Evolutionary conservation across 73 alveolate species (phyloP).

Genomic region (Paramecium biaurelia): DNA sequence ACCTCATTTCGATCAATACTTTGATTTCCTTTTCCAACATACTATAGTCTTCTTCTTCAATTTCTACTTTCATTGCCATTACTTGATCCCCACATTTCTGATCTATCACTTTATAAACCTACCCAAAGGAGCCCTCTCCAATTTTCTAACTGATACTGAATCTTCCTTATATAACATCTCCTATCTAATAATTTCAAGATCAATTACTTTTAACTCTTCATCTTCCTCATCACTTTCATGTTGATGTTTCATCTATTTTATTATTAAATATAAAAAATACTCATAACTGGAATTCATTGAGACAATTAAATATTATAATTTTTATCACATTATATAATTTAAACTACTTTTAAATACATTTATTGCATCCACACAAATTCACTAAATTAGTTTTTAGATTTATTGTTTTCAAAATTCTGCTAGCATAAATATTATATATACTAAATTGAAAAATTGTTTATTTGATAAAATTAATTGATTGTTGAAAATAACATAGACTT

Average conservation of each 20-base stretch:
- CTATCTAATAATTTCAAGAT: not conserved
- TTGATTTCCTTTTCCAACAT: constrained; percentile 48
- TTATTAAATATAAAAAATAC: not conserved
- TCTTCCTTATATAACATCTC: constrained; percentile 35
- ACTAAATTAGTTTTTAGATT: too few relatives aligned
- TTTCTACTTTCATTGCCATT: constrained; percentile 36
- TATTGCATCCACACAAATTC: too few relatives aligned
- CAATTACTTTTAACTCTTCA: not conserved
- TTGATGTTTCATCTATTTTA: not conserved
- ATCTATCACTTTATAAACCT: constrained; percentile 38
- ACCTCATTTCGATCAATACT: constrained; percentile 30
- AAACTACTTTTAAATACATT: not conserved
- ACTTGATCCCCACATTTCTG: not conserved
- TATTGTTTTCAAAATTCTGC: too few relatives aligned
- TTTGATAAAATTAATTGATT: too few relatives aligned
- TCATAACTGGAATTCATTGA: not conserved
- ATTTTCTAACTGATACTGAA: not conserved
- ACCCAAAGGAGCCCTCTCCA: constrained; percentile 54
- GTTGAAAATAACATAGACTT: too few relatives aligned
- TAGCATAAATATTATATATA: too few relatives aligned
- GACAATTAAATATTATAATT: not conserved
- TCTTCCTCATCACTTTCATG: not conserved
- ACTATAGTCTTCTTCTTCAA: constrained; percentile 7
- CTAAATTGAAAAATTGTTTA: too few relatives aligned
- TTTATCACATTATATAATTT: too few relatives aligned